Evolutionary conservation across 306 rosid genomes (phyloP), one percentile per base, ranked within the genome.

Genomic region (Lathyrus tuberosus): DNA sequence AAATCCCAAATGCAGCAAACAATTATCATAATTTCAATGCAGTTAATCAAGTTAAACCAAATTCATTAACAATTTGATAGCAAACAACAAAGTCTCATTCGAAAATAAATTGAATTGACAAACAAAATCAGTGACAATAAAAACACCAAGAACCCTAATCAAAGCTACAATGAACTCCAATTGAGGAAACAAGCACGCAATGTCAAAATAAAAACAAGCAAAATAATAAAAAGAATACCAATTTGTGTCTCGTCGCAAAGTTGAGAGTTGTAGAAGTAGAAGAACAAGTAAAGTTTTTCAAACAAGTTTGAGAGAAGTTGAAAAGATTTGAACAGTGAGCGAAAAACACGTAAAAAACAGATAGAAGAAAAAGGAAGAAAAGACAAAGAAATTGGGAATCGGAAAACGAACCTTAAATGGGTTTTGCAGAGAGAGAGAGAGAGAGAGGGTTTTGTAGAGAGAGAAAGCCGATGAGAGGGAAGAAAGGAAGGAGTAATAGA

Each of bases 401-500:
- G 62, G 60, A 66, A 75, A 81, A 76, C 73, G 70, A 71, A 87
- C 85, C 88, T 81, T 53, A 75, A 76, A 81, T 56, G 58, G 60
- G 46, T 33, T 35, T 35, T 38, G 73, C 46, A 60, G 56, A 33
- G 16, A 49, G 54, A 48, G 56, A 49, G 20, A n/a, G n/a, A 49
- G 1, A 62, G 48, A 11, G 10, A 48, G 59, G 30, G 59, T 69
- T 70, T 70, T 26, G 61, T 62, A 81, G 84, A 44, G 81, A 46
- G 76, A 72, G 35, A 81, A 68, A 14, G 0, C 2, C 13, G 16
- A 73, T 10, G 69, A 72, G 22, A 80, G 72, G 0, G 48, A 65
- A 15, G 38, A 5, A 66, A 38, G 76, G 67, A 80, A 47, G 82
- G 80, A 73, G 85, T 68, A 48, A 62, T 33, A 16, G 65, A 64